These are phyloP conservation scores for Aspergillus quadricinctus DNA, from an alignment of 2,329 filamentous ascomycete genomes.

Conservation along the genomic window DNA sequence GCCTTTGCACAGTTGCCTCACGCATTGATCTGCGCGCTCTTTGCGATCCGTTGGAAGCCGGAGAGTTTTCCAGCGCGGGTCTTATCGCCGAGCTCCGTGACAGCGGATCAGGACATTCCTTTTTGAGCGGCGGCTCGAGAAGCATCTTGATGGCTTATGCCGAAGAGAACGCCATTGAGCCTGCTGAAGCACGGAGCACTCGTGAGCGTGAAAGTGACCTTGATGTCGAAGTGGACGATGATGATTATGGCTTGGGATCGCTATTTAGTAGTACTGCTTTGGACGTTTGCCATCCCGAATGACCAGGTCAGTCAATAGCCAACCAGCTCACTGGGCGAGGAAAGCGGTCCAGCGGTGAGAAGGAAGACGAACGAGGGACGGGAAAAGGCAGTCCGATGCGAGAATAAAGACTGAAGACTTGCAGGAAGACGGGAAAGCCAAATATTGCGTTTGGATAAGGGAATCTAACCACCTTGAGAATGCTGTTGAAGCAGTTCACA, in stretches of 20 bases:
- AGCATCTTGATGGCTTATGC: not conserved
- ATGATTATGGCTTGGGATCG: not conserved
- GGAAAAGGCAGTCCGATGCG: not conserved
- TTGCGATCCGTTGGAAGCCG: not conserved
- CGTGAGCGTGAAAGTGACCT: not conserved
- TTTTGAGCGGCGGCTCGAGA: not conserved
- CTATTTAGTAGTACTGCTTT: not conserved
- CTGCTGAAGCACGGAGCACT: not conserved
- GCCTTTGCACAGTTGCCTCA: not conserved
- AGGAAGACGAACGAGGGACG: not conserved
- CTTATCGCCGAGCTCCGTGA: not conserved
- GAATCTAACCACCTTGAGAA: not conserved
- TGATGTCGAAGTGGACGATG: not conserved
- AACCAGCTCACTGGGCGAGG: no score
- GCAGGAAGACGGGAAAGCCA: no score
- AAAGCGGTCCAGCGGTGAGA: not conserved
- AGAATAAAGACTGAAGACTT: no score
- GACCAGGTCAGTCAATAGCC: not conserved
- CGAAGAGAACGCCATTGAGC: not conserved
- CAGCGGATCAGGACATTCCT: not conserved
- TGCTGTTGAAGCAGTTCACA: not conserved
- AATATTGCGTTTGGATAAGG: no score
- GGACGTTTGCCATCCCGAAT: not conserved
- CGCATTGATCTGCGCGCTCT: not conserved
- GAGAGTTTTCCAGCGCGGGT: not conserved